These are phyloP conservation scores for Ajuga chamaepitys DNA, from an alignment of 257 asterid species.

Conservation along the genomic window DNA sequence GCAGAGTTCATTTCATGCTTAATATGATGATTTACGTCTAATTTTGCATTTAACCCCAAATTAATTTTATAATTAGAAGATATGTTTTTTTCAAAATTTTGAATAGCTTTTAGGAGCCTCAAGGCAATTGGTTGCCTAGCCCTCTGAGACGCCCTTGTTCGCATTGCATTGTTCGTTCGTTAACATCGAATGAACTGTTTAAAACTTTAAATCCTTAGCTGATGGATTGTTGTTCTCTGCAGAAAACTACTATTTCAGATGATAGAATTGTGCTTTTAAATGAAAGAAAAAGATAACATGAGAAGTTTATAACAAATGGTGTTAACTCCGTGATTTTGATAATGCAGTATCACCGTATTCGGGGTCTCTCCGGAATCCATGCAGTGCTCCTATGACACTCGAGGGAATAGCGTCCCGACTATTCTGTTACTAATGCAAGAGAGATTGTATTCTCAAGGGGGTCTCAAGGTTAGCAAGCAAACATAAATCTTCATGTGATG, in stretches of 20 bases:
- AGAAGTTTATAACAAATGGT: not conserved
- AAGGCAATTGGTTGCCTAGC: too few relatives aligned
- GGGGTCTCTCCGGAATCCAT: constrained; percentile 97
- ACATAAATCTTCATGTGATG: not conserved
- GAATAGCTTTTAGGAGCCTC: too few relatives aligned
- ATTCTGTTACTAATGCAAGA: constrained; percentile 86
- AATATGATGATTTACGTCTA: too few relatives aligned
- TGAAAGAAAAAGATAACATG: not conserved
- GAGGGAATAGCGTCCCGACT: constrained; percentile 98
- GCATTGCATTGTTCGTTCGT: too few relatives aligned
- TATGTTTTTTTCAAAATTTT: too few relatives aligned
- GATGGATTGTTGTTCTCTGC: not conserved
- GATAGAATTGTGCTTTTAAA: not conserved
- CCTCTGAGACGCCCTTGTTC: too few relatives aligned
- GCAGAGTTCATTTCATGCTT: too few relatives aligned
- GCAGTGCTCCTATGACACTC: constrained; percentile 87
- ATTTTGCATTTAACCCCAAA: too few relatives aligned
- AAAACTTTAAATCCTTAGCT: not conserved
- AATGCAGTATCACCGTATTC: constrained; percentile 76
- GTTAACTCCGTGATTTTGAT: constrained; percentile 2
- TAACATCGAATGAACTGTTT: not conserved
- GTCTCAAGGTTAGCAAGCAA: constrained; percentile 53
- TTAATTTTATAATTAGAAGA: too few relatives aligned
- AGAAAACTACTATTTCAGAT: not conserved
- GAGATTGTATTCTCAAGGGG: constrained; percentile 67